Conservation (phyloP, 768 basidiomycete species). For the Amanita exitialis region DNA sequence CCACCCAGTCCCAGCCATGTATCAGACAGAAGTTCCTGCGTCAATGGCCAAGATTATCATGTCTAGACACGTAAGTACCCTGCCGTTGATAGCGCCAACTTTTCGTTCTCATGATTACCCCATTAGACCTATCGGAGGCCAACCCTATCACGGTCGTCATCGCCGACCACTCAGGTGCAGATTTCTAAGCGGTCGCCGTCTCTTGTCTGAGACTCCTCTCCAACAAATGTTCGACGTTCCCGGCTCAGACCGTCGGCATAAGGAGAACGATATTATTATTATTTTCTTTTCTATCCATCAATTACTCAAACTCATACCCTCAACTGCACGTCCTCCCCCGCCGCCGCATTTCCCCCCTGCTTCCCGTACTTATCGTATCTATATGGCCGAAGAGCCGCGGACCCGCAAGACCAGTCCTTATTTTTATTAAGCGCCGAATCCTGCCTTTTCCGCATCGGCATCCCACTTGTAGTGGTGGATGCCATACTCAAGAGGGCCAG, state of each 20-base stretch:
- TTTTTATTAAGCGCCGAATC: not conserved
- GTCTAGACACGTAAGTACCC: constrained; percentile 22
- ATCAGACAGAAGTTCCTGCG: constrained; percentile 21
- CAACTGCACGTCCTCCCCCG: not conserved
- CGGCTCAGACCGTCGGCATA: not conserved
- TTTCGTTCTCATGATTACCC: not conserved
- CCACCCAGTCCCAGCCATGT: constrained; percentile 20
- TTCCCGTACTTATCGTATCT: constrained; percentile 2
- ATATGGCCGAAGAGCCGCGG: not conserved
- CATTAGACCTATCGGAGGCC: constrained; percentile 5
- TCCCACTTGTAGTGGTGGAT: constrained; percentile 4
- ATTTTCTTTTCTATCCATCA: not conserved
- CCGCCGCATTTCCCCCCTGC: constrained; percentile 1
- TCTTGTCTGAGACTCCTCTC: not conserved
- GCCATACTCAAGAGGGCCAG: not conserved
- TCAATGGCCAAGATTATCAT: constrained; percentile 31
- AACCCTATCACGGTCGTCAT: constrained; percentile 1
- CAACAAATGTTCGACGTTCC: not conserved
- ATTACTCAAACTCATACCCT: constrained; percentile 4
- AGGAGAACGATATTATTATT: constrained; percentile 2
- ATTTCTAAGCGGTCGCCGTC: constrained; percentile 3
- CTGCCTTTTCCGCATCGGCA: not conserved
- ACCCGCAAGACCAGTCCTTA: not conserved
- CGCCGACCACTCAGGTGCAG: constrained; percentile 1
- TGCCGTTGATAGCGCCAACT: not conserved